Evolutionary conservation across 2,329 filamentous ascomycete species (phyloP), one percentile per base, ranked within the genome.

Genomic region (Trichoderma simmonsii): DNA sequence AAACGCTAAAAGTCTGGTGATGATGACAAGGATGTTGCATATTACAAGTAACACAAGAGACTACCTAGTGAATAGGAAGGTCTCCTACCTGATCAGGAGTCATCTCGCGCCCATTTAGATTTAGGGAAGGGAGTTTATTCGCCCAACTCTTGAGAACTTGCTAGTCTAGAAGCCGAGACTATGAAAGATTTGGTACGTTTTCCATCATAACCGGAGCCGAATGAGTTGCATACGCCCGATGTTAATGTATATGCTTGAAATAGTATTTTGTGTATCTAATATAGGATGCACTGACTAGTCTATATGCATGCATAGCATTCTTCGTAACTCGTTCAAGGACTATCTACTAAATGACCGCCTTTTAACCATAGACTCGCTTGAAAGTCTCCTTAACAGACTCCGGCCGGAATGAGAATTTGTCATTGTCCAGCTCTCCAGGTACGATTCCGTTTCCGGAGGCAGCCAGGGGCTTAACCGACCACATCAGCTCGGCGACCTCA

Each of bases 401-500:
- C 7, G 43, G 64, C 4, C 32, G 48, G 32, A 67, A 67, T 8
- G 64, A 67, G 32, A 67, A 67, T 26, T 28, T 67, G 32, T 67
- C 64, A 56, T 67, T 67, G 15, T 67, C 64, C 64, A 67, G 64
- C 64, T 57, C 21, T 15, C 64, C 64, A 28, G 64, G 21, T 11
- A 67, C 64, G 24, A 67, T 36, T n/a, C 48, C 64, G 12, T 57
- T 24, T 57, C 64, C 64, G 12, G 28, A 36, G 51, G 64, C 64
- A 24, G 48, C 64, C n/a, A 67, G 34, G 21, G 64, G 64, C 21
- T 67, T 67, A 24, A 67, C 64, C 4, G 30, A 67, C 64, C 64
- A 67, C 64, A 30, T 67, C 9, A 67, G 30, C 15, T 67, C 64
- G 15, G 51, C 21, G 2, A 18, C 64, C 11, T 67, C 64, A 9